These are phyloP conservation scores for Mitragyna speciosa DNA, from an alignment of 257 asterid species.

Conservation along the genomic window DNA sequence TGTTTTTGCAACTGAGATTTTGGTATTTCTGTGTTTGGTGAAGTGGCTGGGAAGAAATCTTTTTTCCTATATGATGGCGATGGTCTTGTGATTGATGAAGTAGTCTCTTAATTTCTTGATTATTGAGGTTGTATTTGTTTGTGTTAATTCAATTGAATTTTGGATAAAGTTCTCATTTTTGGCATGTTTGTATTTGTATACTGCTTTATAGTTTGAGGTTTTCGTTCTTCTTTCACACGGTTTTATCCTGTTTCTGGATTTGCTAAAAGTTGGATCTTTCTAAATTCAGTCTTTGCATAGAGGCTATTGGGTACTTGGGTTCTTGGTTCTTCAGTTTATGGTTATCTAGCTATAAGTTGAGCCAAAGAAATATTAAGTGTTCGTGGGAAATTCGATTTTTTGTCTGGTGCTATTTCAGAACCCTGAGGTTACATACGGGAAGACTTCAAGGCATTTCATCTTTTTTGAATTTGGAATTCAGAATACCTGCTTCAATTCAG, in stretches of 20 bases:
- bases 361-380: neutral
- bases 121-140: slow-evolving; percentile 9
- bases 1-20: slow-evolving; percentile 17
- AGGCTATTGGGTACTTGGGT: neutral
- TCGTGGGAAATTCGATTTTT: neutral
- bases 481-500: neutral
- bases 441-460: neutral
- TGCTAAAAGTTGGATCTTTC: slow-evolving; percentile 4
- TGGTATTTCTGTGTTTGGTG: slow-evolving; percentile 7
- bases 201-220: neutral
- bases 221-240: neutral
- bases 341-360: too few species aligned
- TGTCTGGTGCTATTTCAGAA: slow-evolving; percentile 3
- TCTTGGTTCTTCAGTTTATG: neutral
- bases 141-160: slow-evolving; percentile 10
- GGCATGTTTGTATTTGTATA: neutral
- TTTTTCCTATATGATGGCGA: neutral
- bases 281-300: slow-evolving; percentile 1
- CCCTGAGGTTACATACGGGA: neutral
- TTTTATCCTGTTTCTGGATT: neutral
- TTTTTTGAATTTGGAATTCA: neutral
- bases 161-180: neutral
- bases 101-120: slow-evolving; percentile 11
- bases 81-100: slow-evolving; percentile 1
- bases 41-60: neutral